Base-by-base conservation (phyloP, 352 stramenopile species). In the Phytophthora kernoviae region DNA sequence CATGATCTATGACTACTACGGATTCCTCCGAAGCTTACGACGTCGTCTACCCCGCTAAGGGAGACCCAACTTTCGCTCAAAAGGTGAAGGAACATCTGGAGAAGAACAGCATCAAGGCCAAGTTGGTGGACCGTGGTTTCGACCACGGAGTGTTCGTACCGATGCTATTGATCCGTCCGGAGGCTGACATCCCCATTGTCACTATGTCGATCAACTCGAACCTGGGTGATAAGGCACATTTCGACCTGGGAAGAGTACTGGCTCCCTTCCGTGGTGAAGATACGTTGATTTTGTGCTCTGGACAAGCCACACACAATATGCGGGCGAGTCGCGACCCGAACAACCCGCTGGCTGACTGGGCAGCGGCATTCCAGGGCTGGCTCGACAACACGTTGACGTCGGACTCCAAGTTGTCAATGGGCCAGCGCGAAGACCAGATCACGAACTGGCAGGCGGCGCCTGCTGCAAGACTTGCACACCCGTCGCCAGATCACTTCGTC, bases 141-240 rank as follows among this genome's bases (percentile, higher is more conserved):
- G 93, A 98, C 70, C 94, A 97, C 78, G 93, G 94, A 12, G 77
- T 96, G 12, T 98, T 97, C 61, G 79, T 98, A n/a, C 91, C 92
- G 5, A 75, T 98, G 51, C 87, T 94, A 56, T 47, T 97, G 27
- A 93, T 97, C 65, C 91, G 87, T 41, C 89, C 91, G 1, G 65
- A 94, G 27, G 90, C 87, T 3, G 78, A 97, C 52, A 87, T 98
- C 36, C 94, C 94, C 0, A 84, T 98, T 11, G 85, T 97, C 10
- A 82, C 74, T 32, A 65, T 97, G 42, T 95, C 81, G 30, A 70
- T 96, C 14, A 73, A 79, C 41, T 61, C 45, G 0, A 54, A 84
- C 11, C 55, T 90, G 20, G 65, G 68, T 45, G 66, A 77, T 4
- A 65, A 67, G 17, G 58, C 45, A 0, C 79, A 90, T 30, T 71